Evolutionary conservation across 768 basidiomycete species (phyloP), one percentile per base, ranked within the genome.

Genomic region (Tricholoma terreum): DNA sequence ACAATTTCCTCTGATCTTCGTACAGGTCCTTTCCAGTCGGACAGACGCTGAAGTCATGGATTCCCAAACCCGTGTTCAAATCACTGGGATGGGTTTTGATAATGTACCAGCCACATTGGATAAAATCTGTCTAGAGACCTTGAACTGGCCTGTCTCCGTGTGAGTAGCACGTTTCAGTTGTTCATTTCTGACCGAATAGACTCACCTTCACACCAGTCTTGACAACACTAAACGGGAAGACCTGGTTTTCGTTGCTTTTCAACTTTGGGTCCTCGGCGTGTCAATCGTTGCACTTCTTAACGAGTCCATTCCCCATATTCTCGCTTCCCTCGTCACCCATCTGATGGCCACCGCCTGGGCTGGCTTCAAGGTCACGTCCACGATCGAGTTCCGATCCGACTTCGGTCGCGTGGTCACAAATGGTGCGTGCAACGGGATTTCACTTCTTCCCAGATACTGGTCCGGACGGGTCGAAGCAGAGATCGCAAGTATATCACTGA

Each of bases 181-280:
- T 36, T 31, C 53, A 17, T 1, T 6, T n/a, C 22, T 15, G 35
- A 7, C 27, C 36, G 57, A 56, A 57, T 53, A 54, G 27, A 50
- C 43, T 36, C 49, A 54, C 22, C 19, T 56, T 22, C 59, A 17
- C 27, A 15, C 15, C 30, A 91, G 89, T 21, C 77, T 92, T 52
- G 75, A 75, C 52, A 81, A 89, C 65, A 90, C 88, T 27, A 82
- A 88, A 67, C 84, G 90, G 24, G 89, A 91, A 65, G 90, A 92
- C 67, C 71, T 89, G 57, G 80, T 86, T 10, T 91, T 91, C 70
- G 84, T 92, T 38, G 77, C 79, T 6, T 92, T 91, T 73, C 88
- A 92, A 62, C 72, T 89, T 54, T 92, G 90, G 90, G 84, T 90
- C 6, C 74, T 90, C 14, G 87, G 85, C 30, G 87, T 90, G 85